Percentiles rank a stretch among this genome's conserved stretches.
phyloP scores from a whole-genome alignment of 331 rosid genomes.

The Acacia concinna region DNA sequence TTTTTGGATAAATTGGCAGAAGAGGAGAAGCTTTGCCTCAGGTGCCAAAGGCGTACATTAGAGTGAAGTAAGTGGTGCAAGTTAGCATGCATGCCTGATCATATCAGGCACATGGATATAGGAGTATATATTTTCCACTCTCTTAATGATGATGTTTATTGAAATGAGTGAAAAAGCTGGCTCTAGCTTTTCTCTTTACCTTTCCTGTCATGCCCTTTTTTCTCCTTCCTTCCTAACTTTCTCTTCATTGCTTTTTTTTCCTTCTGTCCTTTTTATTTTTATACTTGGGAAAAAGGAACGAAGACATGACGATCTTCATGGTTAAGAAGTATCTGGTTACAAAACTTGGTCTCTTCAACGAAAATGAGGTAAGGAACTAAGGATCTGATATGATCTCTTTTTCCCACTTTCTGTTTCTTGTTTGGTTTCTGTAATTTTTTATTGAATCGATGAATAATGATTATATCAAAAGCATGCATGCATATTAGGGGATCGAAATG shows the following conservation, averaged over 20 bases:
- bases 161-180: conserved; percentile 45
- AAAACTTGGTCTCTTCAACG: conserved; percentile 74
- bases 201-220: neutral
- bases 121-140: conserved; percentile 35
- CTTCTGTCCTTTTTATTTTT: neutral
- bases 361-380: conserved; percentile 46
- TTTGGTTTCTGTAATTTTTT: neutral
- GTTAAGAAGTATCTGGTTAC: conserved; percentile 68
- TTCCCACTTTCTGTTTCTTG: neutral
- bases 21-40: conserved; percentile 56
- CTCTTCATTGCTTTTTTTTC: neutral
- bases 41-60: conserved; percentile 64
- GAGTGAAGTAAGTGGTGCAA: conserved; percentile 67
- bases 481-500: conserved; percentile 8
- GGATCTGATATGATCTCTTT: neutral
- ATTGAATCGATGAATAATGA: neutral
- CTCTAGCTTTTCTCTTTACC: conserved; percentile 18
- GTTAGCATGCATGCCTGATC: conserved; percentile 40
- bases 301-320: conserved; percentile 59
- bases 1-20: conserved; percentile 19
- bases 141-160: conserved; percentile 48
- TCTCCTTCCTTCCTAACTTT: conserved; percentile 3
- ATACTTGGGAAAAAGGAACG: conserved; percentile 44
- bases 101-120: too few species aligned
- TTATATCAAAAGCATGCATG: conserved; percentile 39